Evolutionary conservation across 805 yeast species (phyloP), one percentile per base, ranked within the genome.

Genomic region (Lipomyces starkeyi): DNA sequence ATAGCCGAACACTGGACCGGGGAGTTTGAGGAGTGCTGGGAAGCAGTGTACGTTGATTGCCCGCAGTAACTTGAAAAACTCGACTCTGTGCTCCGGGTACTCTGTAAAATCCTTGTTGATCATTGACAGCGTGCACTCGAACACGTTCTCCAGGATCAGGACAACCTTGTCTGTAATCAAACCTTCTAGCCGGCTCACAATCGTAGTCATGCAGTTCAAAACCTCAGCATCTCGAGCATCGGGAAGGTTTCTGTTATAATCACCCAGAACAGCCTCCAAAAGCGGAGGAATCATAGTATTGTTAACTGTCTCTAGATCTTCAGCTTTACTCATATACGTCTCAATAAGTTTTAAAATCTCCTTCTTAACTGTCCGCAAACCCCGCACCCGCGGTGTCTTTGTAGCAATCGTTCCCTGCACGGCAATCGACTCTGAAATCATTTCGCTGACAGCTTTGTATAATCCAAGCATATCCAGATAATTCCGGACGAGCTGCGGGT

Each of bases 161-260:
- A 94, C 91, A 62, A 95, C 94, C 71, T 95, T 97, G 70, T 91
- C 94, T 34, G 97, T 93, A 67, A 94, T 91, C 83, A 89, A 80
- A 71, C 85, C 90, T 13, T 98, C 98, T 67, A 93, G 96, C 76
- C 92, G 90, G 35, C 87, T 83, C 34, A 95, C 97, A 65, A 95
- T 86, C 0, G 97, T 91, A 8, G 97, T 88, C 87, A 95, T 89
- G 84, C 98, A 93, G 80, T 91, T 91, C 78, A 95, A 84, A 4
- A 95, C 99, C 80, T 95, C 99, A 7, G 97, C 97, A 81, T 95
- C 99, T 77, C 98, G 88, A 9, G 98, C 97, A 81, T 93, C 97
- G 3, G 98, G 97, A 43, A 93, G 97, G 76, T 91, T 91, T 20
- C 87, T 82, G 75, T 86, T 87, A 81, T 95, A 95, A 78, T 95